phyloP scores from a whole-genome alignment of 2,329 filamentous ascomycete species.

The Arthrinium puccinioides region DNA sequence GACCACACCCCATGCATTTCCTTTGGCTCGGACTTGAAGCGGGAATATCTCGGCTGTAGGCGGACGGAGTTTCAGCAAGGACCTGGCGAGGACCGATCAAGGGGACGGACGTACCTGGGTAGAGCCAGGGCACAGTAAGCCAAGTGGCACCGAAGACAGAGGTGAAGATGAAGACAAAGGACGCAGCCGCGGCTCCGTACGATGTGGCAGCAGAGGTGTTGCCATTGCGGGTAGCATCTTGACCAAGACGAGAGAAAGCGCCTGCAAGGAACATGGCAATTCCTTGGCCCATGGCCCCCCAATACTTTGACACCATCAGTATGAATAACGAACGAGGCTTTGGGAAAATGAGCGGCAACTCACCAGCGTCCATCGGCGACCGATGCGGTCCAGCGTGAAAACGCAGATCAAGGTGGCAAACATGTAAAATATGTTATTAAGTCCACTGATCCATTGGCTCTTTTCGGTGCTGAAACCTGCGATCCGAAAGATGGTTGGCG shows the following conservation, averaged over 20 bases:
- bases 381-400: conserved; percentile 63
- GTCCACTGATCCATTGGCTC: conserved; percentile 56
- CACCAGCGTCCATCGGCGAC: conserved; percentile 61
- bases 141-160: conserved; percentile 58
- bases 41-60: conserved; percentile 72
- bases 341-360: too few relatives aligned
- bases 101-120: conserved; percentile 41
- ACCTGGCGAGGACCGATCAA: conserved; percentile 18
- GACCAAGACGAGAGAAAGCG: conserved; percentile 49
- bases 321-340: too few relatives aligned
- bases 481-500: conserved; percentile 54
- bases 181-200: conserved; percentile 58
- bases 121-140: conserved; percentile 45
- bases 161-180: conserved; percentile 66
- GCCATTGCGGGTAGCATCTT: conserved; percentile 36
- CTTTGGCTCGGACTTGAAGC: conserved; percentile 61
- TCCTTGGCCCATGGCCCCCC: conserved; percentile 57
- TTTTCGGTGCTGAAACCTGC: conserved; percentile 56
- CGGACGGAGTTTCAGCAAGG: conserved; percentile 27
- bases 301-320: too few relatives aligned
- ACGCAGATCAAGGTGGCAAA: conserved; percentile 62
- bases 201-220: conserved; percentile 36
- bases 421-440: conserved; percentile 45
- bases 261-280: conserved; percentile 63
- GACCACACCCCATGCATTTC: conserved; percentile 69